These are phyloP conservation scores for Ceratocystis colombiana DNA, from an alignment of 2,329 filamentous ascomycete species.

Conservation along the genomic window DNA sequence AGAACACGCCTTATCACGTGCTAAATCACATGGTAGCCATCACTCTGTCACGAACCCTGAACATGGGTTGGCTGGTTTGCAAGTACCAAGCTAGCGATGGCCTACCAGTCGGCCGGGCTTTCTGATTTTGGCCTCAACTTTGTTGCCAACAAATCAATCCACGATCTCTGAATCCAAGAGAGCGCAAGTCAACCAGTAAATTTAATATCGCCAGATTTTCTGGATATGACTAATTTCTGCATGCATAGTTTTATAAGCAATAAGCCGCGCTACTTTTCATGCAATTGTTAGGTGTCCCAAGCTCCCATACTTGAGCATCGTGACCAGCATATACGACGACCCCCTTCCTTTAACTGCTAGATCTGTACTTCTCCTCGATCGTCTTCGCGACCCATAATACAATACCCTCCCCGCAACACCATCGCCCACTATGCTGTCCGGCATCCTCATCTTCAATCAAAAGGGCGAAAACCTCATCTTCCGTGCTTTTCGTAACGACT, in stretches of 20 bases:
- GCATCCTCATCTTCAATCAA: conserved; percentile 96
- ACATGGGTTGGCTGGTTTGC: background rate
- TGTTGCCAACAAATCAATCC: background rate
- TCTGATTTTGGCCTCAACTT: background rate
- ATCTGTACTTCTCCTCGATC: background rate
- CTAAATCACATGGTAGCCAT: background rate
- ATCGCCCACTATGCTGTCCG: conserved; percentile 64
- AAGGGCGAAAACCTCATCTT: conserved; percentile 99
- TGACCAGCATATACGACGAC: background rate
- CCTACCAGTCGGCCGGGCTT: background rate
- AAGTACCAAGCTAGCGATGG: background rate
- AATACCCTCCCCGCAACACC: background rate
- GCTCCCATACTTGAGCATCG: conserved; percentile 5
- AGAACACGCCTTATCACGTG: background rate
- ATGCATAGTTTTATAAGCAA: background rate
- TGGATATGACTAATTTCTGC: background rate
- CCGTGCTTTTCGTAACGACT: conserved; percentile 96
- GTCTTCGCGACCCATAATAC: background rate
- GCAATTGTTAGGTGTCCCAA: background rate
- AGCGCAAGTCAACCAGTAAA: background rate
- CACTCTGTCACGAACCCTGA: background rate
- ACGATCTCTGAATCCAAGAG: background rate
- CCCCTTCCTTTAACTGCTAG: background rate
- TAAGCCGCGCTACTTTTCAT: conserved; percentile 8
- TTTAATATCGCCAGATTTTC: background rate